Evolutionary conservation across 2,329 filamentous ascomycete genomes (phyloP), one percentile per base, ranked within the genome.

Genomic region (Raffaelea ambrosiae): DNA sequence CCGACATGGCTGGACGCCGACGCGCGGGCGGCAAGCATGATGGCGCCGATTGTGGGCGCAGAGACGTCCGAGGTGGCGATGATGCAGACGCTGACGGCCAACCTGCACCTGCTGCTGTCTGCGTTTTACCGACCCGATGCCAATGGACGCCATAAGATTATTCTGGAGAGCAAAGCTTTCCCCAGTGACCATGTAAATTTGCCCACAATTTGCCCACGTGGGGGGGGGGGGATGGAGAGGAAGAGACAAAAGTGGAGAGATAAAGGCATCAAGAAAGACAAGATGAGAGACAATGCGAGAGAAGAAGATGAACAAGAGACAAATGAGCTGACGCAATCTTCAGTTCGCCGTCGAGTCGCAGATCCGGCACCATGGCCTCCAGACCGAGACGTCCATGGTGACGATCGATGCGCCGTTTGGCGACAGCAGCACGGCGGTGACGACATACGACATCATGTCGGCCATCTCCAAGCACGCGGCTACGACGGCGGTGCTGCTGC

Each of bases 281-380:
- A 40, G 7, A 13, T n/a, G n/a, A n/a, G n/a, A n/a, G n/a, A n/a
- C n/a, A n/a, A n/a, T n/a, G n/a, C n/a, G n/a, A n/a, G n/a, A n/a
- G n/a, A n/a, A n/a, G n/a, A n/a, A n/a, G n/a, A n/a, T n/a, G n/a
- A n/a, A n/a, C n/a, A n/a, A n/a, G n/a, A n/a, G n/a, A n/a, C n/a
- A n/a, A n/a, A n/a, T n/a, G n/a, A n/a, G n/a, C n/a, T n/a, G n/a
- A n/a, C n/a, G n/a, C n/a, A n/a, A 22, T 26, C 33, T 4, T 13
- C 61, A 89, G 78, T 95, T 90, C 62, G 88, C 86, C 3, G 80
- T 93, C 23, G 84, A 91, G 63, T 90, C 86, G 22, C 89, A 95
- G 60, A 79, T 95, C 38, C 68, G 71, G 10, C 82, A 81, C 66
- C 86, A 93, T 60, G 79, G 77, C 29, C 71, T 86, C 29, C 70